phyloP scores from a whole-genome alignment of 2,329 filamentous ascomycete genomes.

The Fusarium dimerum region DNA sequence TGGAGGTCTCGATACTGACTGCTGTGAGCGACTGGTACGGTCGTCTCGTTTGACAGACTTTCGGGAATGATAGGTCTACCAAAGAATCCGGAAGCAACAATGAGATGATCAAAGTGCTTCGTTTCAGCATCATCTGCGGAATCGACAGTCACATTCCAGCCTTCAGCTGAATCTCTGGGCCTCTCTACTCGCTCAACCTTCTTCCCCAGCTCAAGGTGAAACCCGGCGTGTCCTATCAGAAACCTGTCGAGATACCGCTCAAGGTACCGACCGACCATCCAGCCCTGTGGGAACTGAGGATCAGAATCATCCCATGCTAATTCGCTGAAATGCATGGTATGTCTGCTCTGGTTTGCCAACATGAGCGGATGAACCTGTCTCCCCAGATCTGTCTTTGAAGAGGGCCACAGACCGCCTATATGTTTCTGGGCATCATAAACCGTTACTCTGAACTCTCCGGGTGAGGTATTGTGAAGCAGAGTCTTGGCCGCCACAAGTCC shows the following conservation, averaged over 20 bases:
- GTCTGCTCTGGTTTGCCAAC: constrained; percentile 73
- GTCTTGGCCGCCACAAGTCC: constrained; percentile 73
- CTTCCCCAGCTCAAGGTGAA: constrained; percentile 51
- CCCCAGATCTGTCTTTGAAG: constrained; percentile 46
- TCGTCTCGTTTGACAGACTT: constrained; percentile 36
- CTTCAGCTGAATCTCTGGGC: constrained; percentile 34
- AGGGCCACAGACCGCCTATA: constrained; percentile 79
- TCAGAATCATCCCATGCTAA: constrained; percentile 64
- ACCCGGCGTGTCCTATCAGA: constrained; percentile 41
- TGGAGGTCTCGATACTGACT: constrained; percentile 62
- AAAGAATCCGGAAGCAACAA: constrained; percentile 79
- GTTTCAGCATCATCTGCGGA: constrained; percentile 41
- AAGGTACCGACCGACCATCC: constrained; percentile 75
- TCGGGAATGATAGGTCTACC: constrained; percentile 57
- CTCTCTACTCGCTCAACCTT: constrained; percentile 45
- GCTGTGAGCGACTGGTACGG: constrained; percentile 65
- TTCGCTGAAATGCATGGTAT: constrained; percentile 74
- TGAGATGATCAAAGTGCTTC: constrained; percentile 66
- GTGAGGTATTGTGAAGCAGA: constrained; percentile 60
- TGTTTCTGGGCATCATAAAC: constrained; percentile 67
- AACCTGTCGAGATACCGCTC: constrained; percentile 64
- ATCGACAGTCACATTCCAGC: constrained; percentile 44
- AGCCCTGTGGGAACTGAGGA: constrained; percentile 72
- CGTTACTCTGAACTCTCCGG: constrained; percentile 63
- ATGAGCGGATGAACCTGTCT: constrained; percentile 66